phyloP scores from a whole-genome alignment of 164 flowering plant genomes.

The Platanus orientalis region DNA sequence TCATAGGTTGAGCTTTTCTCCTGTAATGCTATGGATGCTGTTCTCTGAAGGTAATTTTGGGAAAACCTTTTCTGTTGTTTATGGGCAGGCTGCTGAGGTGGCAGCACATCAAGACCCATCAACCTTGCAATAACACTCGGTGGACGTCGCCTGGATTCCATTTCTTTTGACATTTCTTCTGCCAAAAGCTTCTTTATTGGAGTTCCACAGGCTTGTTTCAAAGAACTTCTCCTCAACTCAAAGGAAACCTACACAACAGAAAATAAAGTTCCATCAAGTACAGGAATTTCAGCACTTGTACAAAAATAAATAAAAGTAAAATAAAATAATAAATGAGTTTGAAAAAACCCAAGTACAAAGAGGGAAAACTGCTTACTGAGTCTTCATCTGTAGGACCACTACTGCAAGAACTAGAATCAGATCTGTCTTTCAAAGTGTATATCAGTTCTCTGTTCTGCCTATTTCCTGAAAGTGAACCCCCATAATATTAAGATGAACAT shows the following conservation, averaged over 20 bases:
- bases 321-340: background rate
- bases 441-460: constrained; percentile 24
- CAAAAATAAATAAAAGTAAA: background rate
- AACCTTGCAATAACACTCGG: constrained; percentile 77
- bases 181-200: constrained; percentile 64
- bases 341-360: too few species aligned
- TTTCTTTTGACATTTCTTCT: constrained; percentile 64
- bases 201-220: constrained; percentile 27
- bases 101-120: constrained; percentile 87
- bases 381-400: constrained; percentile 30
- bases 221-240: constrained; percentile 29
- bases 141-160: constrained; percentile 48
- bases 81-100: constrained; percentile 45
- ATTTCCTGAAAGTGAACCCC: constrained; percentile 31
- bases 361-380: constrained; percentile 32
- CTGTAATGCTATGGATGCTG: constrained; percentile 20
- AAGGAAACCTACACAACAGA: constrained; percentile 24
- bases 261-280: background rate
- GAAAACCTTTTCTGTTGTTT: constrained; percentile 33
- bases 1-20: constrained; percentile 21
- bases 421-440: constrained; percentile 21
- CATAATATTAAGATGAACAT: constrained; percentile 13
- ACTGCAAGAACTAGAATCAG: constrained; percentile 38
- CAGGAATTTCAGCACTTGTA: background rate
- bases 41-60: constrained; percentile 23